These are phyloP conservation scores for Chaetomium cochliodes DNA, from an alignment of 495 filamentous ascomycete genomes.

Conservation along the genomic window DNA sequence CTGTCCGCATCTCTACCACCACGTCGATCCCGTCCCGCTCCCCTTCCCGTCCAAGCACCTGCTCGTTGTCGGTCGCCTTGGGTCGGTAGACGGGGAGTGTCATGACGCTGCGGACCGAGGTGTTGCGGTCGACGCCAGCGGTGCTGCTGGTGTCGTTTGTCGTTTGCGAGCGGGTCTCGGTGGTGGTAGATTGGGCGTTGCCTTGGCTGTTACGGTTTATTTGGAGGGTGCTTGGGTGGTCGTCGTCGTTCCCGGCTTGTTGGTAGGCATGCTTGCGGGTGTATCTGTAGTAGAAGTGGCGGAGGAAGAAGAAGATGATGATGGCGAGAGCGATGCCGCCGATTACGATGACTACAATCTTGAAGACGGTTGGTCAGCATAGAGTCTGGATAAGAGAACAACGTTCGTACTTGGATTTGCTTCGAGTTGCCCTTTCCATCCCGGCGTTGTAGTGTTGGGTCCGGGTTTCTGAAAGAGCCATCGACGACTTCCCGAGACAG, in stretches of 20 bases:
- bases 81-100: slow-evolving; percentile 77
- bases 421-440: not conserved
- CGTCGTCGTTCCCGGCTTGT: slow-evolving; percentile 30
- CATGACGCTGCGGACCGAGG: slow-evolving; percentile 86
- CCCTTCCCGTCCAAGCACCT: slow-evolving; percentile 85
- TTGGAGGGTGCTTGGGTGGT: slow-evolving; percentile 25
- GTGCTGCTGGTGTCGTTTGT: not conserved
- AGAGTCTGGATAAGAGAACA: slow-evolving; percentile 8
- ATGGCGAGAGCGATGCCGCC: slow-evolving; percentile 23
- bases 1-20: slow-evolving; percentile 68
- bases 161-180: slow-evolving; percentile 13
- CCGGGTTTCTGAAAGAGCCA: not conserved
- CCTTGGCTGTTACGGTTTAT: slow-evolving; percentile 30
- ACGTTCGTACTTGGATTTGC: slow-evolving; percentile 15
- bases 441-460: slow-evolving; percentile 18
- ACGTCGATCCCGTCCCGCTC: slow-evolving; percentile 90
- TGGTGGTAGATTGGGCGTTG: slow-evolving; percentile 22
- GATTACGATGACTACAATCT: slow-evolving; percentile 31
- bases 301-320: slow-evolving; percentile 23
- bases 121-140: slow-evolving; percentile 67
- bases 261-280: slow-evolving; percentile 27
- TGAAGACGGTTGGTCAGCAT: not conserved
- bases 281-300: slow-evolving; percentile 53
- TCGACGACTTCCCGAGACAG: not conserved
- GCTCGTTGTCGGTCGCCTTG: slow-evolving; percentile 70